A percentile compares a stretch with the other conserved stretches of the same genome.
Evolutionary conservation across 176 grass and related monocot species (phyloP).

Genomic region (Poa pratensis): DNA sequence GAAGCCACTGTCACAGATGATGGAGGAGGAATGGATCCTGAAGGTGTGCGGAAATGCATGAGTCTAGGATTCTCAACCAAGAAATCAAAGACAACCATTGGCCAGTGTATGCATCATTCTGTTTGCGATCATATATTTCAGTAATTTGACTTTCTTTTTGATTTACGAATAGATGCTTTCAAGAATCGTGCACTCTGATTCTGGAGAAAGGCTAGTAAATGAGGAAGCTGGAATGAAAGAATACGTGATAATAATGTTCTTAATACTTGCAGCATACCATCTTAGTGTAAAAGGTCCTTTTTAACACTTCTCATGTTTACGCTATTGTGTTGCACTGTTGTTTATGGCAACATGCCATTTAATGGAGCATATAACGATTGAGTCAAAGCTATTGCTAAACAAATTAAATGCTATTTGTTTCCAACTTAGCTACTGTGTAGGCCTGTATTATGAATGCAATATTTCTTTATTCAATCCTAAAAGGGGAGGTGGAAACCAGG

Average conservation of each 20-base stretch:
- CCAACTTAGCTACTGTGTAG: background rate
- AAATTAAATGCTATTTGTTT: conserved; percentile 10
- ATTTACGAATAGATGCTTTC: background rate
- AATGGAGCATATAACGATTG: background rate
- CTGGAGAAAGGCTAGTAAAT: conserved; percentile 21
- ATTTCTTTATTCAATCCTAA: conserved; percentile 16
- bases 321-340: conserved; percentile 10
- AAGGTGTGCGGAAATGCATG: conserved; percentile 90
- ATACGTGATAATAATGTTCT: background rate
- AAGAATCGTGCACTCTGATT: background rate
- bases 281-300: background rate
- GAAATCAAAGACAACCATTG: conserved; percentile 95
- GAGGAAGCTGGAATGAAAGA: background rate
- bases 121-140: conserved; percentile 35
- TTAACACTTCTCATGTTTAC: background rate
- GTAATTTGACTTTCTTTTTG: background rate
- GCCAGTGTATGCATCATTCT: conserved; percentile 77
- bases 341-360: background rate
- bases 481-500: background rate
- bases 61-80: conserved; percentile 96
- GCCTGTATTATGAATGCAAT: conserved; percentile 5
- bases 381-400: background rate
- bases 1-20: conserved; percentile 63
- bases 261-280: conserved; percentile 14
- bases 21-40: conserved; percentile 99